phyloP scores from a whole-genome alignment of 1,139 yeast species.

The Komagataea norvegica region DNA sequence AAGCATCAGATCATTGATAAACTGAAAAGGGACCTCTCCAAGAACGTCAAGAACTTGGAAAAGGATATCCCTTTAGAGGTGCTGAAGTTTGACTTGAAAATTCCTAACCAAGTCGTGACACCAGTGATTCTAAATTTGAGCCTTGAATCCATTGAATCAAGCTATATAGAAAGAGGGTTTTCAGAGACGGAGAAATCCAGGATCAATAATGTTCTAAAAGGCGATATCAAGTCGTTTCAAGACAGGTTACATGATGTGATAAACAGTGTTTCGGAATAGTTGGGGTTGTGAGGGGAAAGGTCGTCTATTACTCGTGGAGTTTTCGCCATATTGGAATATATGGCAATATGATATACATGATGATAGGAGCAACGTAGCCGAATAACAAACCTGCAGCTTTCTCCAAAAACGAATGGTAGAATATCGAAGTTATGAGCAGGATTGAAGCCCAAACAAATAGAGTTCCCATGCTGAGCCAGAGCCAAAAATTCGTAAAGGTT shows the following conservation, averaged over 20 bases:
- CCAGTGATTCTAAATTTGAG: conserved; percentile 15
- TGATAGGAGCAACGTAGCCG: conserved; percentile 41
- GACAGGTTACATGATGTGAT: conserved; percentile 18
- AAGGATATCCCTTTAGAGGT: conserved; percentile 20
- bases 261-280: conserved; percentile 13
- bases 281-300: too few species aligned
- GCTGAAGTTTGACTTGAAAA: conserved; percentile 16
- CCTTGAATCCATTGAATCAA: conserved; percentile 15
- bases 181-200: conserved; percentile 17
- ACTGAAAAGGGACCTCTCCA: conserved; percentile 5
- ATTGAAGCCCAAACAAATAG: conserved; percentile 42
- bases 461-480: conserved; percentile 15
- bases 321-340: conserved; percentile 4
- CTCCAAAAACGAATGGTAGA: conserved; percentile 58
- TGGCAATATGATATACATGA: conserved; percentile 30
- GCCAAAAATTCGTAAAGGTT: conserved; percentile 6
- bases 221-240: conserved; percentile 13
- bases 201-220: conserved; percentile 16
- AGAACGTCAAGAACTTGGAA: conserved; percentile 15
- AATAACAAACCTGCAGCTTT: conserved; percentile 47
- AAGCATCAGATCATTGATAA: conserved; percentile 22
- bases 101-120: conserved; percentile 10
- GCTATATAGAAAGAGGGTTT: conserved; percentile 20
- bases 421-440: conserved; percentile 49
- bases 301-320: not conserved